These are phyloP conservation scores for Pichia phayaonensis DNA, from an alignment of 805 yeast species.

Conservation along the genomic window DNA sequence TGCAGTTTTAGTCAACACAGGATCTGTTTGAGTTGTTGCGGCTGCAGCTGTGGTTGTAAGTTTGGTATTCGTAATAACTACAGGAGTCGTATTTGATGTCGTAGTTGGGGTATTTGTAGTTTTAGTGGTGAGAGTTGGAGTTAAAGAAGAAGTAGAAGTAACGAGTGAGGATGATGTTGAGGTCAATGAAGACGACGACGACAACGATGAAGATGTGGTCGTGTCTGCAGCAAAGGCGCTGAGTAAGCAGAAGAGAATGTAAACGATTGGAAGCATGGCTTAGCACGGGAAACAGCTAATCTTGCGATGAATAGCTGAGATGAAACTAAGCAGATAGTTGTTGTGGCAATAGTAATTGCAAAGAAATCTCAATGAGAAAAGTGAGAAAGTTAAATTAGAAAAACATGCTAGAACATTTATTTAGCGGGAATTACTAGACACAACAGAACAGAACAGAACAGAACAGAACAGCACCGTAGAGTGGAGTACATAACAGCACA, in stretches of 20 bases:
- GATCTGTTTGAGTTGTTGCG: background rate
- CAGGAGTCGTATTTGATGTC: background rate
- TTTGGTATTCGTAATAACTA: background rate
- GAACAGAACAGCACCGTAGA: no score
- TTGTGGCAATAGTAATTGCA: no score
- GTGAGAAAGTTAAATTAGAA: no score
- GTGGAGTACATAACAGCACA: no score
- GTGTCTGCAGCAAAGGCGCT: background rate
- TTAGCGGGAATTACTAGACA: no score
- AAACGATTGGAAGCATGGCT: background rate
- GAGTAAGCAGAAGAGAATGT: background rate
- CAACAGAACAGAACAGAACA: no score
- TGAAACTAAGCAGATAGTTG: no score
- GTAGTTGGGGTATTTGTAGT: constrained; percentile 1
- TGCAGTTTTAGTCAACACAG: background rate
- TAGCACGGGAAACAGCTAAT: background rate
- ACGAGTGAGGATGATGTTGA: no score
- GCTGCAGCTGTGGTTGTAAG: background rate
- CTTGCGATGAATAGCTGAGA: background rate
- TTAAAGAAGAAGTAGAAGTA: background rate
- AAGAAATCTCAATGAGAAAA: no score
- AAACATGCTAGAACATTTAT: no score
- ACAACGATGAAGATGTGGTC: constrained; percentile 3
- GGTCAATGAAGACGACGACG: background rate
- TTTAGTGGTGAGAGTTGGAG: constrained; percentile 4